phyloP scores from a whole-genome alignment of 495 filamentous ascomycete species.

The Terfezia claveryi region DNA sequence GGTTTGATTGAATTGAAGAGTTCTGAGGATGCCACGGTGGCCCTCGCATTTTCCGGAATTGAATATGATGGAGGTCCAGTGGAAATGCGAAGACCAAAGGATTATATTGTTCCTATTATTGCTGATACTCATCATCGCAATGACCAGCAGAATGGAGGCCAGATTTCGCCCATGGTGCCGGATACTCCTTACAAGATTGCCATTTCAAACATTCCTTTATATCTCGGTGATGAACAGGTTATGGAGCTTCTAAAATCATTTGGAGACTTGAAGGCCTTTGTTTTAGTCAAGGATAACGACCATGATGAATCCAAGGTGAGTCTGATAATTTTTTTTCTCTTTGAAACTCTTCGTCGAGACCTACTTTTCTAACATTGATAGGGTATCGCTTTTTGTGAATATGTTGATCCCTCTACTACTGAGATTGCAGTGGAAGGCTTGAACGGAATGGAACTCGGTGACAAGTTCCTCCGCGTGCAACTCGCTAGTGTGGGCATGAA shows the following conservation, averaged over 20 bases:
- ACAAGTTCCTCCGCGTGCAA: conserved; percentile 60
- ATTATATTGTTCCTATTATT: conserved; percentile 81
- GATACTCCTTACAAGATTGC: conserved; percentile 92
- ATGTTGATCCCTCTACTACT: conserved; percentile 52
- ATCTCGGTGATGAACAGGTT: conserved; percentile 75
- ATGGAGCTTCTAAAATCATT: conserved; percentile 74
- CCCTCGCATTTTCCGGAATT: conserved; percentile 72
- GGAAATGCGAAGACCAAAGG: conserved; percentile 73
- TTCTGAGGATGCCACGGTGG: conserved; percentile 70
- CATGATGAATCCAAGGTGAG: conserved; percentile 78
- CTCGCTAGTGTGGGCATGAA: conserved; percentile 82
- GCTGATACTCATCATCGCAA: conserved; percentile 41
- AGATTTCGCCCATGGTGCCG: conserved; percentile 53
- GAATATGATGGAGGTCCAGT: conserved; percentile 63
- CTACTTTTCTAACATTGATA: conserved; percentile 19
- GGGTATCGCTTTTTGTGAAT: conserved; percentile 97
- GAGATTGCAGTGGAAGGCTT: conserved; percentile 76
- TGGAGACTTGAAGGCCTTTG: conserved; percentile 80
- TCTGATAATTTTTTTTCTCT: conserved; percentile 3
- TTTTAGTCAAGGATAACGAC: conserved; percentile 66
- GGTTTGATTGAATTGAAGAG: conserved; percentile 83
- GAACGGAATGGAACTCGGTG: conserved; percentile 78
- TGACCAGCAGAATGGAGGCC: conserved; percentile 27
- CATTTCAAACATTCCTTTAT: conserved; percentile 66
- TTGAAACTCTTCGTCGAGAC: conserved; percentile 3